Evolutionary conservation across 1,284 basidiomycete genomes (phyloP).

Genomic region (Vanrija sp.): DNA sequence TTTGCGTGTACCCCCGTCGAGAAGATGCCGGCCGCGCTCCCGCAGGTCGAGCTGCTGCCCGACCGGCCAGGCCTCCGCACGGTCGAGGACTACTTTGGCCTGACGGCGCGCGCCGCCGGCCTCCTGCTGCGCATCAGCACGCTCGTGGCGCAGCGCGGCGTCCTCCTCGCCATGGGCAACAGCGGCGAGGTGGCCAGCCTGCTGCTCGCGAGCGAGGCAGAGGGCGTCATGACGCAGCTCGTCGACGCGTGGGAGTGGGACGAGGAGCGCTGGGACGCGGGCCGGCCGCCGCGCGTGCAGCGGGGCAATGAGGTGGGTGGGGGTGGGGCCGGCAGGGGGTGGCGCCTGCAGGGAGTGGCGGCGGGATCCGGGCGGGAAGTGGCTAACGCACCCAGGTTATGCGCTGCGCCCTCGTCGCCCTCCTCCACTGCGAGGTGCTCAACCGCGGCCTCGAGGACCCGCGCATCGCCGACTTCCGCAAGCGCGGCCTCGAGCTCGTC

Average conservation of each 20-base stretch:
- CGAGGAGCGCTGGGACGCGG: too few relatives aligned
- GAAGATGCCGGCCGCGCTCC: not conserved
- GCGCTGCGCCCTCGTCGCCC: conserved; percentile 1
- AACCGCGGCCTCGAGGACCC: conserved; percentile 4
- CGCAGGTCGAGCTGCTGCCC: not conserved
- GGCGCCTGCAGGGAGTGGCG: too few relatives aligned
- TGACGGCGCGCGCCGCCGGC: conserved; percentile 3
- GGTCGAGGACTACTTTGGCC: conserved; percentile 8
- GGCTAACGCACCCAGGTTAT: too few relatives aligned
- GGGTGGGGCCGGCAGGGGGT: too few relatives aligned
- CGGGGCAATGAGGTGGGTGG: not conserved
- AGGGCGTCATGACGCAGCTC: not conserved
- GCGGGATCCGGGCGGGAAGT: too few relatives aligned
- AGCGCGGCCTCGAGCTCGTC: too few relatives aligned
- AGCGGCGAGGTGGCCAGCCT: not conserved
- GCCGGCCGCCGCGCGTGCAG: not conserved
- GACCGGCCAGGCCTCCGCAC: conserved; percentile 2
- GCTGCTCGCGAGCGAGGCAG: not conserved
- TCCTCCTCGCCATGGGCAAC: too few relatives aligned
- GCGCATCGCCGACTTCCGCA: too few relatives aligned
- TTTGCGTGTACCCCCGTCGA: conserved; percentile 7
- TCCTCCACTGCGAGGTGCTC: conserved; percentile 12
- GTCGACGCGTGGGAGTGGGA: not conserved
- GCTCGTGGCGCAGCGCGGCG: not conserved
- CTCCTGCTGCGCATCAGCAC: not conserved